Evolutionary conservation across 2,329 filamentous ascomycete species (phyloP), one percentile per base, ranked within the genome.

Genomic region (Pestalotiopsis sp.): DNA sequence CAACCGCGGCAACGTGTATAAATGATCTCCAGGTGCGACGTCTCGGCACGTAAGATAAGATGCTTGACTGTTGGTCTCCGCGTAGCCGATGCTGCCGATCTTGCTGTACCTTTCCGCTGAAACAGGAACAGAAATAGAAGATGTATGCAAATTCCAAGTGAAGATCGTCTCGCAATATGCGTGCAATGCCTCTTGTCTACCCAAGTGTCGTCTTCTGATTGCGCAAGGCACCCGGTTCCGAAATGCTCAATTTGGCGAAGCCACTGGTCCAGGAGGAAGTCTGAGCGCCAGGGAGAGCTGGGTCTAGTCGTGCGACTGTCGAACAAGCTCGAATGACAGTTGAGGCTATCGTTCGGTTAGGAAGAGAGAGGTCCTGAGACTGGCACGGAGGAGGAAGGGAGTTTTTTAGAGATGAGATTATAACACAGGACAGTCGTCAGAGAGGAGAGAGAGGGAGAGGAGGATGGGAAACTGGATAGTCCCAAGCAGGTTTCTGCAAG

Each of bases 401-500:
- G 22, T 22, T 14, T 14, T 4, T 35, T 26, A 58, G 22, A 10
- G 14, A 11, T n/a, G n/a, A 14, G 24, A n/a, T 6, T 10, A 26
- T 58, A 17, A 58, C 14, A 57, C 30, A 57, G 22, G 22, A 17
- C 20, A n/a, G 14, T 58, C 17, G 24, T n/a, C 56, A 35, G 13
- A 58, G 17, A 35, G n/a, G n/a, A 26, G 56, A 24, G 13, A n/a
- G 22, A 35, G 14, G 22, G 35, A 40, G 60, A 24, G 39, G 38
- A 48, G 39, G 35, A 44, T 24, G 60, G 60, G 39, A 63, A 63
- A n/a, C 60, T 63, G 17, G 20, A 38, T 20, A 22, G 38, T n/a
- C 9, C 14, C 26, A 63, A 44, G 60, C 60, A 63, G 60, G 60
- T 63, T 63, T 48, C 60, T 63, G 38, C 48, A 48, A 24, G 38